Evolutionary conservation across 2,329 filamentous ascomycete genomes (phyloP).

Genomic region (Amauroascus verrucosus): DNA sequence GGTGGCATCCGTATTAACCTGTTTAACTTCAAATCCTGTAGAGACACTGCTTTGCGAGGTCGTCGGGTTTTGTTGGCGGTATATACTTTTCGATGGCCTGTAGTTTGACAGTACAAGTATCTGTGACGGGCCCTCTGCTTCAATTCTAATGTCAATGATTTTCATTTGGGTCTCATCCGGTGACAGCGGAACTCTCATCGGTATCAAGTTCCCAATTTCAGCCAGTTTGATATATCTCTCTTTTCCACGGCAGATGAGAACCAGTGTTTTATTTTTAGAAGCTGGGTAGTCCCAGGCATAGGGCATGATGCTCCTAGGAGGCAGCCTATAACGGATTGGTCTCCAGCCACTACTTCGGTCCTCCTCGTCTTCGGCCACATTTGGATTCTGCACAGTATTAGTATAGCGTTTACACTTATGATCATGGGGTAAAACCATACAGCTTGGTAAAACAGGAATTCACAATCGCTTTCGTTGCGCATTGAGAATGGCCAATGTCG

Average conservation of each 20-base stretch:
- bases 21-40: constrained; percentile 85
- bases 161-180: constrained; percentile 57
- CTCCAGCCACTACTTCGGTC: constrained; percentile 76
- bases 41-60: constrained; percentile 50
- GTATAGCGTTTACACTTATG: not conserved
- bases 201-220: constrained; percentile 91
- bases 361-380: constrained; percentile 77
- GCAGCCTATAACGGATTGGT: constrained; percentile 82
- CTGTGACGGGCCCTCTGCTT: constrained; percentile 89
- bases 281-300: constrained; percentile 99
- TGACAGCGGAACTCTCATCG: constrained; percentile 72
- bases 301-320: constrained; percentile 94
- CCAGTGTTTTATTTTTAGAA: constrained; percentile 88
- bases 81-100: constrained; percentile 84
- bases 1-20: constrained; percentile 74
- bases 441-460: constrained; percentile 93
- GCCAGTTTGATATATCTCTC: constrained; percentile 89
- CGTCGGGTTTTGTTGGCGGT: constrained; percentile 53
- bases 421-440: constrained; percentile 26
- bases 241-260: constrained; percentile 66
- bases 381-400: constrained; percentile 52
- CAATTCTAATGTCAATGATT: constrained; percentile 93
- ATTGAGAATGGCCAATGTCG: constrained; percentile 98
- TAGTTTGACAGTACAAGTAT: constrained; percentile 91
- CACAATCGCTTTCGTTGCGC: constrained; percentile 93